Conservation (phyloP, 2,329 filamentous ascomycete species). For the Dryadomyces quercus-mongolicae region DNA sequence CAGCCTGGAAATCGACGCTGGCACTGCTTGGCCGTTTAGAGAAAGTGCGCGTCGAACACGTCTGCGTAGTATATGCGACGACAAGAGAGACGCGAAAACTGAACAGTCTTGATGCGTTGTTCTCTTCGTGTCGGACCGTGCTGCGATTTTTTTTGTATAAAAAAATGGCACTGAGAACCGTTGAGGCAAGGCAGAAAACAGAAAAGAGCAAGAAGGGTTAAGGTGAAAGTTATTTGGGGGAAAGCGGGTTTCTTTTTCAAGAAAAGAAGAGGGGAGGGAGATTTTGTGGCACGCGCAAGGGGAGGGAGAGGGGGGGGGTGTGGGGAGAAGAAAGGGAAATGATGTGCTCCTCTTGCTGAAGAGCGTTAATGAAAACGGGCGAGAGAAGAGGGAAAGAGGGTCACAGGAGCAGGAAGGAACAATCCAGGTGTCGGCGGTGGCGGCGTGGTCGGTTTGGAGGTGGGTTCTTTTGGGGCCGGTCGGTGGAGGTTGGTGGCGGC, state of each 20-base stretch:
- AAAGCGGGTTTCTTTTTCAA: constrained; percentile 12
- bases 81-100: neutral
- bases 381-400: constrained; percentile 1
- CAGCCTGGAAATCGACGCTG: constrained; percentile 33
- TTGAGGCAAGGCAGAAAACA: neutral
- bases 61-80: neutral
- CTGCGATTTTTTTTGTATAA: neutral
- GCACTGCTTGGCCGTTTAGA: constrained; percentile 17
- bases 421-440: constrained; percentile 5
- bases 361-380: constrained; percentile 11
- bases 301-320: constrained; percentile 6
- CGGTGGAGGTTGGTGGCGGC: constrained; percentile 12
- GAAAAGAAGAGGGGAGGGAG: constrained; percentile 9
- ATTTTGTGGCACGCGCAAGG: constrained; percentile 11
- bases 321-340: constrained; percentile 8
- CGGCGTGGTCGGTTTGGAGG: constrained; percentile 1
- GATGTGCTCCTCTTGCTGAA: constrained; percentile 9
- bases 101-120: neutral
- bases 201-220: constrained; percentile 8
- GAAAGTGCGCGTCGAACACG: neutral
- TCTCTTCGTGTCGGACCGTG: neutral
- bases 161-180: neutral
- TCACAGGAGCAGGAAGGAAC: constrained; percentile 7
- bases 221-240: constrained; percentile 12
- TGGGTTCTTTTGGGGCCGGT: constrained; percentile 4